Evolutionary conservation across 176 grass and related monocot genomes (phyloP).

Genomic region (Canna indica): DNA sequence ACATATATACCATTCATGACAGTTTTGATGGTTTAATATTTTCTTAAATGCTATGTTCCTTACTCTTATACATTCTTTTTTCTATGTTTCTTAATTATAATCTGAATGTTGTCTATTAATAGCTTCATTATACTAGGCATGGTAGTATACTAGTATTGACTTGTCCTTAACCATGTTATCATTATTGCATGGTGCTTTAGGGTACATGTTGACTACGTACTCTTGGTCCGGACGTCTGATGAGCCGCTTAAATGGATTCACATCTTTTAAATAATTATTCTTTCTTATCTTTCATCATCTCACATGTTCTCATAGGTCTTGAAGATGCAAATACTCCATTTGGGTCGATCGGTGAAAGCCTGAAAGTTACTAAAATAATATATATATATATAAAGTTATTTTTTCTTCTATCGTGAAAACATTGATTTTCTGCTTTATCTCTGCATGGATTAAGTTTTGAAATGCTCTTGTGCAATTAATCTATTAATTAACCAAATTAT

Average conservation of each 20-base stretch:
- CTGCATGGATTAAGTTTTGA: not conserved
- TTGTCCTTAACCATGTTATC: not conserved
- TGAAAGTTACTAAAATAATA: slow-evolving; percentile 52
- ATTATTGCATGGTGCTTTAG: not conserved
- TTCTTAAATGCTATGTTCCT: too few relatives aligned
- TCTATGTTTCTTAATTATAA: not conserved
- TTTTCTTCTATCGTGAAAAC: not conserved
- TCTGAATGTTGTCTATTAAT: not conserved
- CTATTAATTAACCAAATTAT: not conserved
- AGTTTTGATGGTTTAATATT: not conserved
- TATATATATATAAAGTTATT: not conserved
- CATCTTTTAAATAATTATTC: not conserved
- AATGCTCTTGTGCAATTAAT: not conserved
- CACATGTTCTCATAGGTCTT: slow-evolving; percentile 47
- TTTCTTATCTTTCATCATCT: not conserved
- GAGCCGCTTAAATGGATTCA: not conserved
- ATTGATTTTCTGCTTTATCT: not conserved
- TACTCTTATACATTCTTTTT: not conserved
- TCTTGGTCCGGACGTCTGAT: not conserved
- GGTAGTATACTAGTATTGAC: not conserved
- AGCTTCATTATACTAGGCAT: not conserved
- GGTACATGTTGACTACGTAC: not conserved
- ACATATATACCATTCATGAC: not conserved
- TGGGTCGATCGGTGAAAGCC: too few relatives aligned
- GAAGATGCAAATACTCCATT: slow-evolving; percentile 81